Conservation (phyloP, 768 basidiomycete genomes). For the Amanita molliuscula region DNA sequence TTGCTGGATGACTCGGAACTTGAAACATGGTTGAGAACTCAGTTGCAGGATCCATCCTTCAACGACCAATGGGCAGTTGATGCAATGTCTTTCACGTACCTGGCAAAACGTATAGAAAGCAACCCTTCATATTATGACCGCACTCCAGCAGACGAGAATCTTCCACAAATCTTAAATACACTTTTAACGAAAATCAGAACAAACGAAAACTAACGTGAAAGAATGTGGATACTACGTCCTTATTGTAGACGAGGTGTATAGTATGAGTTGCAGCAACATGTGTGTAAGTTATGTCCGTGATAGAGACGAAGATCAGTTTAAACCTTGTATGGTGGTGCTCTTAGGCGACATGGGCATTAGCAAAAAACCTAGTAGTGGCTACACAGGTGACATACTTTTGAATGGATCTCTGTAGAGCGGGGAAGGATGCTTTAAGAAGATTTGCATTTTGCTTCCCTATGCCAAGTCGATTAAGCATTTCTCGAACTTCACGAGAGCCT, state of each 20-base stretch:
- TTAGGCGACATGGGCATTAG: neutral
- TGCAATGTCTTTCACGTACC: constrained; percentile 71
- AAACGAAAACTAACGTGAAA: constrained; percentile 1
- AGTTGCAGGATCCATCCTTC: constrained; percentile 26
- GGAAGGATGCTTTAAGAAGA: constrained; percentile 65
- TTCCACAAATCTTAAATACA: constrained; percentile 64
- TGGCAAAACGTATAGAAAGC: constrained; percentile 54
- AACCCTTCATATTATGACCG: constrained; percentile 86
- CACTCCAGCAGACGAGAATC: constrained; percentile 35
- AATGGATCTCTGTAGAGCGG: constrained; percentile 20
- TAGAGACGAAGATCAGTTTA: neutral
- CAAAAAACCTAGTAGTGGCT: neutral
- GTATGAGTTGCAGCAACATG: neutral
- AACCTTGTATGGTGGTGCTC: constrained; percentile 5
- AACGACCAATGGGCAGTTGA: constrained; percentile 66
- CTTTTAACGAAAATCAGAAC: neutral
- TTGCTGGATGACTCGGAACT: constrained; percentile 44
- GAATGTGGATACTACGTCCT: neutral
- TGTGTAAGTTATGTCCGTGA: constrained; percentile 3
- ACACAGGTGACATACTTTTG: constrained; percentile 1
- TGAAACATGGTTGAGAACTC: constrained; percentile 33
- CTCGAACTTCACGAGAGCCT: constrained; percentile 56
- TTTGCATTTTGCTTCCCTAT: constrained; percentile 63
- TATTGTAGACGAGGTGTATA: neutral
- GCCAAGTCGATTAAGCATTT: constrained; percentile 74